Percentiles rank a stretch among this genome's conserved stretches.
phyloP scores from a whole-genome alignment of 2,329 filamentous ascomycete genomes.

The Beauveria scarabaeidicola region DNA sequence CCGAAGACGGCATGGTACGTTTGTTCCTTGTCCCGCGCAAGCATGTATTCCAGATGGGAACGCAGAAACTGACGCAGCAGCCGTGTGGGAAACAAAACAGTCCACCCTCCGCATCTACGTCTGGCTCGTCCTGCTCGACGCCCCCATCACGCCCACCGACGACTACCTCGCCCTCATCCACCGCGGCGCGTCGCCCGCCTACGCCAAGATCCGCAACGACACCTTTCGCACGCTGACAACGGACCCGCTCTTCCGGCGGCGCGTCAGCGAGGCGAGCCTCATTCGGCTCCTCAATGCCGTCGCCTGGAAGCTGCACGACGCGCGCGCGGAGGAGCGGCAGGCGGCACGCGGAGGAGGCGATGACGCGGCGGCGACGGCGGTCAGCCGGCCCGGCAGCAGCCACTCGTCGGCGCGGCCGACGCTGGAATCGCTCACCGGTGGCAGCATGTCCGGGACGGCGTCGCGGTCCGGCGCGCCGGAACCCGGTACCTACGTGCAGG shows the following conservation, averaged over 20 bases:
- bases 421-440: background rate
- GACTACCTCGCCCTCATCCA: slow-evolving; percentile 85
- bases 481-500: slow-evolving; percentile 87
- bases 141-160: slow-evolving; percentile 75
- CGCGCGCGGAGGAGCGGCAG: slow-evolving; percentile 41
- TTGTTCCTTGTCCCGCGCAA: background rate
- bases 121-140: slow-evolving; percentile 89
- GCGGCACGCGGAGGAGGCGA: too few relatives aligned
- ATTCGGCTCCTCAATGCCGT: slow-evolving; percentile 92
- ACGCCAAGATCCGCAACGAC: slow-evolving; percentile 96
- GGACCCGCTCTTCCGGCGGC: slow-evolving; percentile 90
- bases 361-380: background rate
- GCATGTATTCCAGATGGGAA: background rate
- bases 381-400: slow-evolving; percentile 4
- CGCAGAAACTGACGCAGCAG: background rate
- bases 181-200: slow-evolving; percentile 86
- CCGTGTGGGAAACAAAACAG: slow-evolving; percentile 34
- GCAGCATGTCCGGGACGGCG: background rate
- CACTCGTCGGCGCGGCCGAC: slow-evolving; percentile 1
- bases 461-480: slow-evolving; percentile 36
- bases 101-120: slow-evolving; percentile 90
- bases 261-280: slow-evolving; percentile 89
- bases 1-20: slow-evolving; percentile 71
- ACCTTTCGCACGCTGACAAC: slow-evolving; percentile 95
- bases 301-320: slow-evolving; percentile 87